A percentile compares a stretch with the other conserved stretches of the same genome.
These are phyloP conservation scores for Sporothrix protearum DNA, from an alignment of 2,329 filamentous ascomycete genomes.

Conservation along the genomic window DNA sequence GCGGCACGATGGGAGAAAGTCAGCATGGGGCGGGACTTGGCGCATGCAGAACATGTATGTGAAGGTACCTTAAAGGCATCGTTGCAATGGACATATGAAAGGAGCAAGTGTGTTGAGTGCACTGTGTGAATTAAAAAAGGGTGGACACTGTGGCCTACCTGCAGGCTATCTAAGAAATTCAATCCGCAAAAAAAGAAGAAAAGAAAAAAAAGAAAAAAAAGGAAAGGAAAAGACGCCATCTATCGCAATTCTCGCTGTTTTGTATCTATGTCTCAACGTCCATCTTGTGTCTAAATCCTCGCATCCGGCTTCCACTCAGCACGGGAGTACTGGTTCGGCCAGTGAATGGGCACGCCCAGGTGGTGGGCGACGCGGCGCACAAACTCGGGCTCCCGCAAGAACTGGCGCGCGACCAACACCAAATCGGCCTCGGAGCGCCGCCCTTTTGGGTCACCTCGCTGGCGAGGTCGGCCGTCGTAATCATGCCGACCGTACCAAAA, in stretches of 20 bases:
- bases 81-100: background rate
- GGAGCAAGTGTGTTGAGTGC: no score
- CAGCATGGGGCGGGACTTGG: background rate
- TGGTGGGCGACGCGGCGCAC: slow-evolving; percentile 70
- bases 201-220: background rate
- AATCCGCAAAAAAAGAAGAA: background rate
- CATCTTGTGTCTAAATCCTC: slow-evolving; percentile 19
- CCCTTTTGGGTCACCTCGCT: slow-evolving; percentile 53
- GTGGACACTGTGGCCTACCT: background rate
- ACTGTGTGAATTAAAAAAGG: background rate
- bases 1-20: background rate
- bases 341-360: slow-evolving; percentile 65
- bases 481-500: slow-evolving; percentile 71
- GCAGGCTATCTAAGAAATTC: background rate
- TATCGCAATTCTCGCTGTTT: background rate
- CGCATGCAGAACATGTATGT: no score
- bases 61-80: no score
- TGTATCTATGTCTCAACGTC: background rate
- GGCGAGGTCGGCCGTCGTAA: slow-evolving; percentile 67
- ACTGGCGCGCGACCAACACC: slow-evolving; percentile 70
- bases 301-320: slow-evolving; percentile 30
- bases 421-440: slow-evolving; percentile 57
- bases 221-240: no score
- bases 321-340: slow-evolving; percentile 63
- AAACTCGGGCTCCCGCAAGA: slow-evolving; percentile 77